A percentile compares a stretch with the other conserved stretches of the same genome.
Conservation (phyloP, 225 moss, liverwort and hornwort genomes). For the Rhytidiadelphus loreus region DNA sequence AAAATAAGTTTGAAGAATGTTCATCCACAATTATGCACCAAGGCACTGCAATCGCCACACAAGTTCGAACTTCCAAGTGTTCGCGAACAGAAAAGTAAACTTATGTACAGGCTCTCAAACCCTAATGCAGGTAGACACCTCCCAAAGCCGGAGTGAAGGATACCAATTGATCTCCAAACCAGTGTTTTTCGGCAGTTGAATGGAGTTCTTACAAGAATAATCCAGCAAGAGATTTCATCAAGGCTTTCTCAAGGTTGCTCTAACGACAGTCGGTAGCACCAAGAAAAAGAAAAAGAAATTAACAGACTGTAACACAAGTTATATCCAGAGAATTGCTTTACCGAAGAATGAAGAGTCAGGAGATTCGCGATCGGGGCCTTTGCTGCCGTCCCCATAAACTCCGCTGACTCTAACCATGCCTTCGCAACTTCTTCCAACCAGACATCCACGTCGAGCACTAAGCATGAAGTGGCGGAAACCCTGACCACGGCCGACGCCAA, state of each 20-base stretch:
- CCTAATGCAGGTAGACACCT: not conserved
- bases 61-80: not conserved
- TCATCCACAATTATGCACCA: not conserved
- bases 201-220: not conserved
- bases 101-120: not conserved
- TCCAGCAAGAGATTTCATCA: not conserved
- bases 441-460: slow-evolving; percentile 4
- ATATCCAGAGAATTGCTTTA: not conserved
- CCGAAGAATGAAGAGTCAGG: slow-evolving; percentile 23
- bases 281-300: not conserved
- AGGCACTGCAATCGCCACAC: not conserved
- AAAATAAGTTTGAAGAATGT: not conserved
- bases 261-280: not conserved
- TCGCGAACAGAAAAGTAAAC: not conserved
- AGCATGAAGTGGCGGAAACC: slow-evolving; percentile 3
- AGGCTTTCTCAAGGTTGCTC: not conserved
- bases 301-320: not conserved
- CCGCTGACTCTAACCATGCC: slow-evolving; percentile 3
- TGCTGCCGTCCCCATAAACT: not conserved
- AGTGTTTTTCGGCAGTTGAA: not conserved
- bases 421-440: slow-evolving; percentile 7
- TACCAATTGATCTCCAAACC: not conserved
- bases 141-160: not conserved
- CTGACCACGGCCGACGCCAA: not conserved
- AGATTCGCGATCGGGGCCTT: slow-evolving; percentile 16